Evolutionary conservation across 257 asterid genomes (phyloP).

Genomic region (Solanum lycopersicoides): DNA sequence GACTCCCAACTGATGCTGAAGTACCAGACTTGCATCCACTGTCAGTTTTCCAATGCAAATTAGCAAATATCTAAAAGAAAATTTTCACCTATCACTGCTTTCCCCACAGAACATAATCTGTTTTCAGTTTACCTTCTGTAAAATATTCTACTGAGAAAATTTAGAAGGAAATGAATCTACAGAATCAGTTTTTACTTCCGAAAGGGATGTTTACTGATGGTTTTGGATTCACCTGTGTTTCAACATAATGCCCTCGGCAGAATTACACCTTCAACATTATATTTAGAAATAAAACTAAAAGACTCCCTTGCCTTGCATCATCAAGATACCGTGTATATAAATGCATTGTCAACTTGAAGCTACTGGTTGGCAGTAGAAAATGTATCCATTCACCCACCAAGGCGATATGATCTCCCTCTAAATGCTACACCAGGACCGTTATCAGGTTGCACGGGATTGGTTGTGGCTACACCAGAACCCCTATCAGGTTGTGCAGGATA

Average conservation of each 20-base stretch:
- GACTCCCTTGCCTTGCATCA: not conserved
- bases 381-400: slow-evolving; percentile 30
- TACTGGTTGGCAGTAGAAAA: not conserved
- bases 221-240: not conserved
- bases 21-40: not conserved
- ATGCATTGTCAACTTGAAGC: not conserved
- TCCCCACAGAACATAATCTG: not conserved
- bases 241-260: not conserved
- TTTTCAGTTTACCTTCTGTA: not conserved
- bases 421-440: slow-evolving; percentile 46
- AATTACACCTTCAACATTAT: not conserved
- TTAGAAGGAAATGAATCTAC: not conserved
- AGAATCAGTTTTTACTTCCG: not conserved
- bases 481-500: slow-evolving; percentile 38
- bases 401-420: slow-evolving; percentile 81
- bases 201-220: not conserved
- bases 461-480: slow-evolving; percentile 36
- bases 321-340: not conserved
- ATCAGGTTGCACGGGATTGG: slow-evolving; percentile 30
- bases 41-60: not conserved
- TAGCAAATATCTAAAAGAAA: not conserved
- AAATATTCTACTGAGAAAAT: not conserved
- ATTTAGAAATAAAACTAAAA: not conserved
- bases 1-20: not conserved
- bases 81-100: not conserved